Evolutionary conservation across 306 rosid genomes (phyloP).

Genomic region (peach (Prunus persica)): DNA sequence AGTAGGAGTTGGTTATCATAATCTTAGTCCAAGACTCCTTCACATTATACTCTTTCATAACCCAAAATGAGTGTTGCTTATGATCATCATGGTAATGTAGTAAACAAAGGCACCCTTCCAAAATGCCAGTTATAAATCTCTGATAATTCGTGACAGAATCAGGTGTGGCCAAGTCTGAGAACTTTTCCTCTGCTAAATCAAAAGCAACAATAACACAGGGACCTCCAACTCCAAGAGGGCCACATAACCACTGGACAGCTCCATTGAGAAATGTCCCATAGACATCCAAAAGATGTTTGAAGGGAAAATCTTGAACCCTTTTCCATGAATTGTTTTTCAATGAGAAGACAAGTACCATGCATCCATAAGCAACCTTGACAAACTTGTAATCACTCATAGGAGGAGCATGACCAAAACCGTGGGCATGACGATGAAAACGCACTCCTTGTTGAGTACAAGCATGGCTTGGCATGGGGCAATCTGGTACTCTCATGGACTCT

Average conservation of each 20-base stretch:
- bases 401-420: conserved; percentile 6
- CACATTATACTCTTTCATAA: conserved; percentile 21
- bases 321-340: conserved; percentile 11
- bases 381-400: conserved; percentile 12
- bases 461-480: conserved; percentile 6
- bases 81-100: not conserved
- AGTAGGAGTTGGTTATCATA: not conserved
- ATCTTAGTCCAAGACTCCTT: conserved; percentile 19
- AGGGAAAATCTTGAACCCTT: conserved; percentile 7
- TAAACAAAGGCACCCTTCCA: conserved; percentile 13
- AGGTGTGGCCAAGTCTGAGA: conserved; percentile 6
- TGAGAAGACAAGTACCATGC: conserved; percentile 5
- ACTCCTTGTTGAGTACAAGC: not conserved
- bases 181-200: conserved; percentile 11
- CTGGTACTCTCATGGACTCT: conserved; percentile 12
- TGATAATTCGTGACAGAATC: not conserved
- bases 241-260: conserved; percentile 16
- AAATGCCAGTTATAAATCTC: not conserved
- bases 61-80: not conserved
- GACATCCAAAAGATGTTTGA: not conserved
- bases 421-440: not conserved
- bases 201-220: conserved; percentile 9
- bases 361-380: not conserved
- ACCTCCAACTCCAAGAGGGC: not conserved
- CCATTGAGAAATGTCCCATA: not conserved